Evolutionary conservation across 805 yeast genomes (phyloP).

Genomic region (Candida vaughaniae): DNA sequence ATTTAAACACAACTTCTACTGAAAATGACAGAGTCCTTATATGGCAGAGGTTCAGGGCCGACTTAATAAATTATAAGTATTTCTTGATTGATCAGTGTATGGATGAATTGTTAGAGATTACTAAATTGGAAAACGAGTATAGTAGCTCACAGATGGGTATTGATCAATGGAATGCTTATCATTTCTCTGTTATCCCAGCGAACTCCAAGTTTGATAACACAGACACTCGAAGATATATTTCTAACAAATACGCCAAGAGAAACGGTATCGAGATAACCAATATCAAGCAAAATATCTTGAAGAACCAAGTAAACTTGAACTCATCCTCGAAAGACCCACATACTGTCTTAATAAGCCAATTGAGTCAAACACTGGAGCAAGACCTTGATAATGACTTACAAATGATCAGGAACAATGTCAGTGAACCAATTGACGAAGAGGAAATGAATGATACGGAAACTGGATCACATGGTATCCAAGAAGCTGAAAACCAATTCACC

Average conservation of each 20-base stretch:
- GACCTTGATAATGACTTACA: conserved; percentile 27
- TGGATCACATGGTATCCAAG: too few species aligned
- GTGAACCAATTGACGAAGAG: conserved; percentile 3
- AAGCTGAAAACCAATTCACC: neutral
- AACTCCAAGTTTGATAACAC: neutral
- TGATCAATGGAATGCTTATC: conserved; percentile 13
- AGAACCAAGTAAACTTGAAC: conserved; percentile 19
- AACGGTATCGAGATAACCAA: conserved; percentile 34
- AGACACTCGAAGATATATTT: conserved; percentile 7
- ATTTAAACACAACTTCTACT: conserved; percentile 19
- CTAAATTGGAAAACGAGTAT: conserved; percentile 15
- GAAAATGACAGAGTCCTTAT: conserved; percentile 25
- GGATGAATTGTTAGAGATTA: conserved; percentile 25
- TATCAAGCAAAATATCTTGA: conserved; percentile 17
- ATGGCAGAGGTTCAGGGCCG: conserved; percentile 35
- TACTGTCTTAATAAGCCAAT: conserved; percentile 8
- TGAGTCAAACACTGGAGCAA: conserved; percentile 8
- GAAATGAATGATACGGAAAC: neutral
- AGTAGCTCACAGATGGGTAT: neutral
- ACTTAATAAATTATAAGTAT: conserved; percentile 23
- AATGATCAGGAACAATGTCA: conserved; percentile 15
- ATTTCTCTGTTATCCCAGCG: conserved; percentile 8
- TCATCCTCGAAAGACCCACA: conserved; percentile 22
- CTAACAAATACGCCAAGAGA: conserved; percentile 1
- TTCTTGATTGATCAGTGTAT: conserved; percentile 25